A percentile compares a stretch with the other conserved stretches of the same genome.
These are phyloP conservation scores for Kockovaella imperatae DNA, from an alignment of 768 basidiomycete species.

Conservation along the genomic window DNA sequence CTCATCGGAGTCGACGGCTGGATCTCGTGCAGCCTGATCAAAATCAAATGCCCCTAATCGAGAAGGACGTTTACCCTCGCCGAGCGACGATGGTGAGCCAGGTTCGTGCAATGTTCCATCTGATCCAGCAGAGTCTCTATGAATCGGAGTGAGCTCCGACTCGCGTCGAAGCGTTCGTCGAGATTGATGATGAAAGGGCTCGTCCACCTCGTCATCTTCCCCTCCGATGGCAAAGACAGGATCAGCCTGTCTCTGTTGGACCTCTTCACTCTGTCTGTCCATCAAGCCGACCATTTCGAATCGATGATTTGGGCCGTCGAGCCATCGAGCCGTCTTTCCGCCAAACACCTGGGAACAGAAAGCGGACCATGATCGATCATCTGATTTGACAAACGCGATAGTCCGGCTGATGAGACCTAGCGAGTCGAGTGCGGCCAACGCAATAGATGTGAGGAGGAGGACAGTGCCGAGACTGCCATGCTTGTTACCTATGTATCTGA, in stretches of 20 bases:
- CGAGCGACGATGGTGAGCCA: not conserved
- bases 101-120: conserved; percentile 32
- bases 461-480: conserved; percentile 63
- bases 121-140: conserved; percentile 16
- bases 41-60: too few relatives aligned
- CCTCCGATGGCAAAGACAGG: conserved; percentile 25
- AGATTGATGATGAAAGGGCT: conserved; percentile 1
- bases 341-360: conserved; percentile 12
- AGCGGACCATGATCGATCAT: conserved; percentile 16
- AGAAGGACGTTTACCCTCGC: too few relatives aligned
- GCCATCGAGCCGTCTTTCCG: conserved; percentile 5
- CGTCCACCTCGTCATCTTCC: conserved; percentile 15
- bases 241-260: conserved; percentile 16
- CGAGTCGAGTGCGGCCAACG: conserved; percentile 55
- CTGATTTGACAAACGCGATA: conserved; percentile 7
- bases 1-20: too few relatives aligned
- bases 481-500: conserved; percentile 48
- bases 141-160: conserved; percentile 18
- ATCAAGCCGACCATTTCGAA: conserved; percentile 31
- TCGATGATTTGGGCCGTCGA: conserved; percentile 4
- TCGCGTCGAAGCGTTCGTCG: not conserved
- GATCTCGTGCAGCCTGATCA: too few relatives aligned
- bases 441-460: conserved; percentile 50
- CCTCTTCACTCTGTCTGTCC: conserved; percentile 7
- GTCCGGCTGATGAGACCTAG: conserved; percentile 23